A percentile compares a stretch with the other conserved stretches of the same genome.
These are phyloP conservation scores for Prunus davidiana DNA, from an alignment of 306 rosid genomes.

Conservation along the genomic window DNA sequence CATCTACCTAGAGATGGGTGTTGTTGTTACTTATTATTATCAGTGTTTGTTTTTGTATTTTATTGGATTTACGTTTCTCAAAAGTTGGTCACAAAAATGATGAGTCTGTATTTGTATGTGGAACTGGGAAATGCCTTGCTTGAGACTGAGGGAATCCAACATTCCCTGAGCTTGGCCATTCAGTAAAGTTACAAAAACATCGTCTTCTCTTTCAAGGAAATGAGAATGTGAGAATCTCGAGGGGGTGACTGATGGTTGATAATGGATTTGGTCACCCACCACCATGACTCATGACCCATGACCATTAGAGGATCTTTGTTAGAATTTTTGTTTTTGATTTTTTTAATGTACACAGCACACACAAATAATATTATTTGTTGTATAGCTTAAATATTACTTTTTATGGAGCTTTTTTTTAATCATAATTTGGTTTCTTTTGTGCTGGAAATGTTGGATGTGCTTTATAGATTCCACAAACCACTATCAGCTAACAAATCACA, in stretches of 20 bases:
- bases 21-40: neutral
- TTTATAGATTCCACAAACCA: conserved; percentile 56
- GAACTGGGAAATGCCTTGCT: conserved; percentile 34
- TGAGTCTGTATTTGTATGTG: conserved; percentile 17
- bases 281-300: conserved; percentile 30
- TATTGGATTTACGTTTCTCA: conserved; percentile 10
- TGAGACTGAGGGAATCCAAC: conserved; percentile 59
- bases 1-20: conserved; percentile 18
- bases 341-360: neutral
- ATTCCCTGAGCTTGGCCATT: conserved; percentile 64
- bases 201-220: conserved; percentile 19
- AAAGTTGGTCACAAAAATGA: conserved; percentile 23
- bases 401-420: neutral
- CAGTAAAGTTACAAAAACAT: conserved; percentile 44
- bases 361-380: neutral
- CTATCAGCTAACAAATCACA: conserved; percentile 37
- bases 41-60: neutral
- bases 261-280: conserved; percentile 87
- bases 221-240: conserved; percentile 94
- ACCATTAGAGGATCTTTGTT: conserved; percentile 41
- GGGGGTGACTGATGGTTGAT: conserved; percentile 43
- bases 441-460: conserved; percentile 53
- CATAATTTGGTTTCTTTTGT: conserved; percentile 38
- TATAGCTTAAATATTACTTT: neutral
- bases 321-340: neutral